Conservation (phyloP, 73 alveolate species). For the Symbiodinium natans region DNA sequence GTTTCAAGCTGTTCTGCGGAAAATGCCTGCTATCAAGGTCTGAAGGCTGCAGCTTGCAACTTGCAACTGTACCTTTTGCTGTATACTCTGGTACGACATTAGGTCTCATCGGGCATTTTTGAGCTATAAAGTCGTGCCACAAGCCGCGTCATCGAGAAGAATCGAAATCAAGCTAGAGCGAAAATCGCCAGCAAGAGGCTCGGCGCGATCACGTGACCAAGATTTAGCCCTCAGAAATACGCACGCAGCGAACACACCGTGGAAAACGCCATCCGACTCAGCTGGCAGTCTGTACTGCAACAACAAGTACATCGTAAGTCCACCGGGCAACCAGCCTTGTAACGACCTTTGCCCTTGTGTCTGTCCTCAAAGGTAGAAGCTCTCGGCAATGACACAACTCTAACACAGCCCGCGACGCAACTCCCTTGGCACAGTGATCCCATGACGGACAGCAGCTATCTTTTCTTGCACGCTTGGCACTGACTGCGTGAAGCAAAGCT, state of each 20-base stretch:
- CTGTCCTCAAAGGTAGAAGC: not conserved
- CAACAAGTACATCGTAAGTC: too few species aligned
- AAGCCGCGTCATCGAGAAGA: too few species aligned
- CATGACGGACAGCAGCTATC: too few species aligned
- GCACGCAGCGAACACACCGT: not conserved
- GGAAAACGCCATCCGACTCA: not conserved
- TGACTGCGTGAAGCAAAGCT: not conserved
- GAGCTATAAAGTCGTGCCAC: not conserved
- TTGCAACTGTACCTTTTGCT: not conserved
- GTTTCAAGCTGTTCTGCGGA: slow-evolving; percentile 9
- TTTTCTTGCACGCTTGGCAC: not conserved
- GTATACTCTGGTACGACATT: too few species aligned
- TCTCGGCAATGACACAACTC: too few species aligned
- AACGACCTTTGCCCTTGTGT: slow-evolving; percentile 18
- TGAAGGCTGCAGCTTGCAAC: slow-evolving; percentile 4
- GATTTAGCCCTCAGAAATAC: not conserved
- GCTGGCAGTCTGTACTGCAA: not conserved
- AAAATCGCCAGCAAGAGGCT: not conserved
- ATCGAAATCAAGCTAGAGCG: not conserved
- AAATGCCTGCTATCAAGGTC: not conserved
- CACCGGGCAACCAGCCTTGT: not conserved
- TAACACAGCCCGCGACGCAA: too few species aligned
- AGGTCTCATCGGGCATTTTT: too few species aligned
- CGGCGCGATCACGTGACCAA: not conserved
- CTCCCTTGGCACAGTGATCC: not conserved